phyloP scores from a whole-genome alignment of 2,329 filamentous ascomycete species.

The Cercospora canescens region DNA sequence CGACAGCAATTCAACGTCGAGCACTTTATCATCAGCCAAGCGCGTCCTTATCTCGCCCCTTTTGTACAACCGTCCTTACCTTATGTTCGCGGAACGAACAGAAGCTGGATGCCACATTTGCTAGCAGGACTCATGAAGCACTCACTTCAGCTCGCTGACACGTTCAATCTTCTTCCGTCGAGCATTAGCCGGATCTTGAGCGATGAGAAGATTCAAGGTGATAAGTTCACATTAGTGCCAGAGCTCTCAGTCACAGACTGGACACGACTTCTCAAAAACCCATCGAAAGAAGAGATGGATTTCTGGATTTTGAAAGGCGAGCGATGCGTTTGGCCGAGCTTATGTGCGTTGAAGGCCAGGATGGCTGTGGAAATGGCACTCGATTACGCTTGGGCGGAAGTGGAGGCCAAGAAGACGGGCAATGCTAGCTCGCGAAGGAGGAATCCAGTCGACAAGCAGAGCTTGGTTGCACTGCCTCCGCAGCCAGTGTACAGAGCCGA shows the following conservation, averaged over 20 bases:
- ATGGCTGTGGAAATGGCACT: constrained; percentile 85
- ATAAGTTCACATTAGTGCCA: constrained; percentile 78
- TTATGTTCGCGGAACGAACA: constrained; percentile 20
- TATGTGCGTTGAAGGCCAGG: constrained; percentile 76
- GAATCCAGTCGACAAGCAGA: background rate
- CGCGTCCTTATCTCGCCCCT: constrained; percentile 83
- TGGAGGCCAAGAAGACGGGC: background rate
- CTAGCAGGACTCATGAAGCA: constrained; percentile 9
- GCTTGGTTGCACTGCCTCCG: constrained; percentile 5
- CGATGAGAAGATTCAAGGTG: constrained; percentile 71
- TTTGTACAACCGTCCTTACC: constrained; percentile 51
- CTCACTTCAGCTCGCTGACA: constrained; percentile 50
- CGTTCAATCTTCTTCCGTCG: constrained; percentile 67
- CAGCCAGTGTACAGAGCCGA: constrained; percentile 9
- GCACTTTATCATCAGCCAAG: constrained; percentile 92
- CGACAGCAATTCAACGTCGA: constrained; percentile 89
- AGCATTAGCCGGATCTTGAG: constrained; percentile 30
- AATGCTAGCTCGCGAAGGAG: background rate
- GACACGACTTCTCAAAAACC: constrained; percentile 76
- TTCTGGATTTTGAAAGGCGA: constrained; percentile 88
- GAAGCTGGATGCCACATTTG: constrained; percentile 3
- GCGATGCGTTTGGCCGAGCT: constrained; percentile 85
- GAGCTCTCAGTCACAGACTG: constrained; percentile 74
- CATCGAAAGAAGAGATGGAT: constrained; percentile 71
- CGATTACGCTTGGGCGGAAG: constrained; percentile 73